These are phyloP conservation scores for Inonotus hispidus DNA, from an alignment of 1,284 basidiomycete species.

Conservation along the genomic window DNA sequence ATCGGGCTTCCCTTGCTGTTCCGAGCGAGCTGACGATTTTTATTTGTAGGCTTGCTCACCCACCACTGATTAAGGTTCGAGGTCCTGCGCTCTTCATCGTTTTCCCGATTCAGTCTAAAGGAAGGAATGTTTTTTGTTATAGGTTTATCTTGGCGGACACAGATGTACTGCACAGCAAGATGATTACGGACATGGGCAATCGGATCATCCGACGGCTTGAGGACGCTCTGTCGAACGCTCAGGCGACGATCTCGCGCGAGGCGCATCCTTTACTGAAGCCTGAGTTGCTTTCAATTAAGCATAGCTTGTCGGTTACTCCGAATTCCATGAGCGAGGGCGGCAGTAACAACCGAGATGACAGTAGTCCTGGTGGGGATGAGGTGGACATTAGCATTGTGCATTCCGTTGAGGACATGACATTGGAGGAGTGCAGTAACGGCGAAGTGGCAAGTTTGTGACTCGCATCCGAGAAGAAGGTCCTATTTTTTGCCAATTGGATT, in stretches of 20 bases:
- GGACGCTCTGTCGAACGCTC: slow-evolving; percentile 18
- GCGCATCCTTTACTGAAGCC: slow-evolving; percentile 24
- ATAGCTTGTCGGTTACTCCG: background rate
- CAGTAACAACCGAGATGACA: background rate
- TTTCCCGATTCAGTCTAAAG: background rate
- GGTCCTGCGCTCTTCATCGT: background rate
- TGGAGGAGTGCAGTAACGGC: background rate
- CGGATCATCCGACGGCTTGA: slow-evolving; percentile 22
- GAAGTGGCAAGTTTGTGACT: background rate
- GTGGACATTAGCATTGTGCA: background rate
- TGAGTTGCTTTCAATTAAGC: slow-evolving; percentile 20
- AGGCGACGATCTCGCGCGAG: slow-evolving; percentile 5
- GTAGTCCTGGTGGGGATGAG: background rate
- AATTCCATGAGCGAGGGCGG: background rate
- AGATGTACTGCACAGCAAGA: slow-evolving; percentile 21
- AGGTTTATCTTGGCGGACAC: slow-evolving; percentile 22
- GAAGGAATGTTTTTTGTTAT: background rate
- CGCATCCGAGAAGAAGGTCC: background rate
- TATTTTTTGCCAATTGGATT: background rate
- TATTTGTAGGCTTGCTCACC: background rate
- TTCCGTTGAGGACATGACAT: background rate
- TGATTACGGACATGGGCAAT: slow-evolving; percentile 20
- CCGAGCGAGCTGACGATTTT: background rate
- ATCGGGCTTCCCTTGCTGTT: background rate
- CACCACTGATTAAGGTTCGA: background rate